Percentiles rank a stretch among this genome's conserved stretches.
phyloP scores from a whole-genome alignment of 495 filamentous ascomycete genomes.

The Echria macrotheca region DNA sequence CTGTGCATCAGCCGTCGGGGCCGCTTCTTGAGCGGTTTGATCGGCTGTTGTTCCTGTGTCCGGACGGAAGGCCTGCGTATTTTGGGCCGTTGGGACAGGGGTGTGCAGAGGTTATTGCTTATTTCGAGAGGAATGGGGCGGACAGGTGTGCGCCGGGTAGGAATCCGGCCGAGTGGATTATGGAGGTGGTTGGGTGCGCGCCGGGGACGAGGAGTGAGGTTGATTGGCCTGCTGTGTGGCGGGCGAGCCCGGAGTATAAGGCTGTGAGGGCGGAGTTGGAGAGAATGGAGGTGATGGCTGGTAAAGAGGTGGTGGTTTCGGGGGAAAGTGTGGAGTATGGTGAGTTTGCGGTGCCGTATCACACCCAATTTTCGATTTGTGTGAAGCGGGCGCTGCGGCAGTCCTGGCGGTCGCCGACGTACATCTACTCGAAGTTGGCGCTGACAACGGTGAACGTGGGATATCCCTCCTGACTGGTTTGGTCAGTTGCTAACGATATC shows the following conservation, averaged over 20 bases:
- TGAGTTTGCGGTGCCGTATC: constrained; percentile 5
- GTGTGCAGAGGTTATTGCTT: constrained; percentile 26
- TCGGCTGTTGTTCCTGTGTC: constrained; percentile 53
- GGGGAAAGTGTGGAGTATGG: background rate
- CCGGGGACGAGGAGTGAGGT: constrained; percentile 3
- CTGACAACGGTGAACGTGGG: constrained; percentile 18
- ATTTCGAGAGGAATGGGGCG: constrained; percentile 59
- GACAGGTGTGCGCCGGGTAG: constrained; percentile 57
- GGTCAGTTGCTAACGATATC: too few species aligned
- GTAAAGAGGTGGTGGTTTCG: background rate
- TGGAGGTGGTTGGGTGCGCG: constrained; percentile 5
- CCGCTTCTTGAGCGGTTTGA: constrained; percentile 69
- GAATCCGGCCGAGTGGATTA: constrained; percentile 72
- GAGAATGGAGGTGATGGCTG: constrained; percentile 10
- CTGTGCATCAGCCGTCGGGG: constrained; percentile 69
- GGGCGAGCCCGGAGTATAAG: constrained; percentile 19
- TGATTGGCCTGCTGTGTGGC: constrained; percentile 8
- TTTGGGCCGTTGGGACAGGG: constrained; percentile 49
- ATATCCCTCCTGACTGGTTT: too few species aligned
- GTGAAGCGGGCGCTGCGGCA: constrained; percentile 54
- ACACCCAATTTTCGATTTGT: constrained; percentile 13
- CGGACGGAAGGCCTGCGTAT: constrained; percentile 59
- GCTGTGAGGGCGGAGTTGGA: constrained; percentile 56
- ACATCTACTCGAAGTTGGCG: constrained; percentile 55
- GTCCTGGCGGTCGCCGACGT: constrained; percentile 62